Percentiles rank a stretch among this genome's conserved stretches.
These are phyloP conservation scores for Lichtheimia hyalospora DNA, from an alignment of 371 early-diverging fungal species.

Conservation along the genomic window DNA sequence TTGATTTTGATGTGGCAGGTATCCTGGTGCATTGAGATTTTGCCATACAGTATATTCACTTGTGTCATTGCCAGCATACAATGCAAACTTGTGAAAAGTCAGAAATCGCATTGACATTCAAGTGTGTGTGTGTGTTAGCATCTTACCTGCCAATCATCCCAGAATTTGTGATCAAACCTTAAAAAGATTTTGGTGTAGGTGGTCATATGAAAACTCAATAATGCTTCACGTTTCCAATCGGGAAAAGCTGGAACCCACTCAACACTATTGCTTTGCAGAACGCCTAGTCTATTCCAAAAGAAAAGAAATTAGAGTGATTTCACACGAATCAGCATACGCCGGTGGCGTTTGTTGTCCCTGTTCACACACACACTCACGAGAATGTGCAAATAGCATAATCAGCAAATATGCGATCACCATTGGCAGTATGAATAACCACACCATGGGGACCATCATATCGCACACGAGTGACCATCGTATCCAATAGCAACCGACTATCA, in stretches of 20 bases:
- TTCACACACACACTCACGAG: conserved; percentile 21
- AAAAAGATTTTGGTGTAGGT: conserved; percentile 52
- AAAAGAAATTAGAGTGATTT: neutral
- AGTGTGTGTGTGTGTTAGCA: no score
- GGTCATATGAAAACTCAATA: conserved; percentile 47
- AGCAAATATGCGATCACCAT: conserved; percentile 32
- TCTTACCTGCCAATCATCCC: conserved; percentile 49
- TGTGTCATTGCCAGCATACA: conserved; percentile 39
- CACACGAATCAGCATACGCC: no score
- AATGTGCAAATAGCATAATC: conserved; percentile 53
- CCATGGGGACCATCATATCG: conserved; percentile 22
- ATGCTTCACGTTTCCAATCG: conserved; percentile 46
- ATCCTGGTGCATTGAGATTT: conserved; percentile 44
- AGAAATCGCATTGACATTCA: neutral
- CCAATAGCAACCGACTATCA: conserved; percentile 30
- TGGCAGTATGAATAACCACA: conserved; percentile 27
- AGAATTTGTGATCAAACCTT: conserved; percentile 36
- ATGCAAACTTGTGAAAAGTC: conserved; percentile 27
- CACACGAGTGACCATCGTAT: conserved; percentile 34
- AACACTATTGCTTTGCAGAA: conserved; percentile 37
- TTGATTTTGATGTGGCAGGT: conserved; percentile 9
- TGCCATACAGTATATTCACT: conserved; percentile 46
- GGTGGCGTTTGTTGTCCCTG: no score
- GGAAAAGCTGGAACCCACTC: conserved; percentile 40
- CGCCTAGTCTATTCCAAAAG: conserved; percentile 31